Evolutionary conservation across 192 early-diverging fungal genomes (phyloP), one percentile per base, ranked within the genome.

Genomic region (Podila horticola): DNA sequence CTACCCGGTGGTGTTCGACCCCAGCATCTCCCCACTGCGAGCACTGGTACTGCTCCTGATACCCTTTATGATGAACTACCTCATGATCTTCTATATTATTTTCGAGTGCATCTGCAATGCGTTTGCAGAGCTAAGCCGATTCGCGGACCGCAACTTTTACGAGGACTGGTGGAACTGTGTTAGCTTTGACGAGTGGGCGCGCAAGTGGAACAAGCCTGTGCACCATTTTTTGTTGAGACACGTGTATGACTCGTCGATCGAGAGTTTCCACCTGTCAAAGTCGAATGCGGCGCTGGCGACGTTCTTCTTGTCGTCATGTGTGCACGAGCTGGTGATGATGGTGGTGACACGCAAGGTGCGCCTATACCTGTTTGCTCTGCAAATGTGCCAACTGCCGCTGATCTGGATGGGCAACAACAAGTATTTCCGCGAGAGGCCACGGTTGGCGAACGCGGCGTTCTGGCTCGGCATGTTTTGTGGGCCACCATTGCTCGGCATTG

Each of bases 111-210:
- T 99, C 67, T 93, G 95, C 84, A 97, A 98, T 79, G 94, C 91
- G 31, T 99, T 99, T 87, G 97, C 96, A 38, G 96, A 99, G 73
- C 83, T 99, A 19, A 98, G 94, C 36, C 79, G 88, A 86, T 99
- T 99, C 83, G 96, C 97, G 19, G 97, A 99, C 83, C 93, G 96
- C 64, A 92, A 94, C 81, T 99, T 99, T 86, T 99, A 98, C 85
- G 95, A 97, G 70, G 97, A 99, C 83, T 99, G 96, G 96, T 99
- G 96, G 96, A 99, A 99, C 72, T 85, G 91, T 64, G 87, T 87
- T 19, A 92, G 91, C 0, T 95, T 93, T 72, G 97, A 97, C 71
- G 96, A 98, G 83, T 99, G 94, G 85, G 94, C 96, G 28, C 90
- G 97, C 58, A 95, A 96, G 68, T 99, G 97, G 97, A 99, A 99